Conservation (phyloP, 768 basidiomycete species). For the Psilocybe azurescens region DNA sequence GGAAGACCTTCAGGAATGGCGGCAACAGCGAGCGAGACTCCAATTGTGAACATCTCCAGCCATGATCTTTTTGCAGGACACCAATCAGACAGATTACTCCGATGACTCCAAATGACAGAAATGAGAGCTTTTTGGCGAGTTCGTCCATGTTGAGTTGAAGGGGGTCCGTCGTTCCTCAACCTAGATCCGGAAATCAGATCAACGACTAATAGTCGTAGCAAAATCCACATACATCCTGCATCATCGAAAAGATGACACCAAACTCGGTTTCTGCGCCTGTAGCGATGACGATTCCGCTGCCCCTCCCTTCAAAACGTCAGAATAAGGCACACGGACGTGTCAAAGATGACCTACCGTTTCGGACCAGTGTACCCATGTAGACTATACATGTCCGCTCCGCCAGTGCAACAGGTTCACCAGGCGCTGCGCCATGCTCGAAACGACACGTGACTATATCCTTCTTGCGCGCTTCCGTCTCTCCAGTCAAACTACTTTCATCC, state of each 20-base stretch:
- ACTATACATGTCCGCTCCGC: conserved; percentile 89
- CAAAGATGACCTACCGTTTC: conserved; percentile 65
- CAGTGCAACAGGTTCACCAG: conserved; percentile 57
- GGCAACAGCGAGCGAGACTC: conserved; percentile 98
- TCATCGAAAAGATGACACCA: conserved; percentile 96
- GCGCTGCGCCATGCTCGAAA: conserved; percentile 39
- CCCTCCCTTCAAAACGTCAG: conserved; percentile 57
- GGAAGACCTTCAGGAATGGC: conserved; percentile 97
- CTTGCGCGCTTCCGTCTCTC: conserved; percentile 83
- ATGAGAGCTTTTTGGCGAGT: conserved; percentile 88
- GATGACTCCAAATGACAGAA: conserved; percentile 92
- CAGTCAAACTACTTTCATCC: conserved; percentile 94
- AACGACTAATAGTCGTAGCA: conserved; percentile 1
- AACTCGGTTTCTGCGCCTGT: conserved; percentile 90
- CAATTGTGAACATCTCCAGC: conserved; percentile 99
- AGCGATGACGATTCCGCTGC: conserved; percentile 88
- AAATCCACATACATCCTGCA: conserved; percentile 79
- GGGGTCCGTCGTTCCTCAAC: conserved; percentile 88
- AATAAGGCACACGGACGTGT: background rate
- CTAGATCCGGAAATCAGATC: conserved; percentile 42
- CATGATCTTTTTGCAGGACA: conserved; percentile 82
- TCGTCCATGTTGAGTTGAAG: conserved; percentile 96
- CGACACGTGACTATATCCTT: conserved; percentile 67
- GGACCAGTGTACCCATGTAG: conserved; percentile 95
- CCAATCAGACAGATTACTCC: conserved; percentile 93